Evolutionary conservation across 2,329 filamentous ascomycete species (phyloP).

Genomic region (Cordyceps tenuipes): DNA sequence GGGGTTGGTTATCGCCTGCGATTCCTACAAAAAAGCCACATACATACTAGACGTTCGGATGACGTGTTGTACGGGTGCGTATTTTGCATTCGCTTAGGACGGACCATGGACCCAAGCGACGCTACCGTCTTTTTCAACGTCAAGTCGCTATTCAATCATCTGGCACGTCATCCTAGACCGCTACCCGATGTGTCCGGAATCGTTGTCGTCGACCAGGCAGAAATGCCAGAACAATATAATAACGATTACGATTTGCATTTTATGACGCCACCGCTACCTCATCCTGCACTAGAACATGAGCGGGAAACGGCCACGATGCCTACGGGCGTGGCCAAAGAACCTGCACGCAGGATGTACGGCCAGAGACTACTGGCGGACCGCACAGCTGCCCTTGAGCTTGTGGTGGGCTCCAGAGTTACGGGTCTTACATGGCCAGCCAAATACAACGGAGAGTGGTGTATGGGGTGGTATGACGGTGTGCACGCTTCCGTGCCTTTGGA

Average conservation of each 20-base stretch:
- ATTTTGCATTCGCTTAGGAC: conserved; percentile 43
- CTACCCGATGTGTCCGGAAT: conserved; percentile 41
- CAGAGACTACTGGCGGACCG: conserved; percentile 38
- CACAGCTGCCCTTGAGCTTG: conserved; percentile 37
- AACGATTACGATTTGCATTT: conserved; percentile 50
- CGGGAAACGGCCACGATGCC: conserved; percentile 35
- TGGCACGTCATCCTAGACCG: conserved; percentile 45
- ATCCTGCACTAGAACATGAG: conserved; percentile 33
- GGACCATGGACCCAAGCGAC: conserved; percentile 45
- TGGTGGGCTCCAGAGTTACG: conserved; percentile 39
- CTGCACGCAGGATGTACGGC: conserved; percentile 39
- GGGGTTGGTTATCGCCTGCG: conserved; percentile 43
- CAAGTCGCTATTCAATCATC: conserved; percentile 43
- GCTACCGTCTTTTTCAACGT: conserved; percentile 49
- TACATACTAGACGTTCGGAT: conserved; percentile 40
- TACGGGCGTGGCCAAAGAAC: conserved; percentile 36
- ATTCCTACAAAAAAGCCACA: conserved; percentile 48
- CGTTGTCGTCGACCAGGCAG: conserved; percentile 36
- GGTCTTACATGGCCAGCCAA: conserved; percentile 43
- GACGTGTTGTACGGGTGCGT: conserved; percentile 47
- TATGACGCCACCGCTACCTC: conserved; percentile 28
- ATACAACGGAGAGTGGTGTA: conserved; percentile 48
- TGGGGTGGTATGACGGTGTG: conserved; percentile 47
- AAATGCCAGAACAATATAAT: conserved; percentile 30
- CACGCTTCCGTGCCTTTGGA: conserved; percentile 43